Conservation (phyloP, 257 asterid species). For the Rauvolfia tetraphylla region DNA sequence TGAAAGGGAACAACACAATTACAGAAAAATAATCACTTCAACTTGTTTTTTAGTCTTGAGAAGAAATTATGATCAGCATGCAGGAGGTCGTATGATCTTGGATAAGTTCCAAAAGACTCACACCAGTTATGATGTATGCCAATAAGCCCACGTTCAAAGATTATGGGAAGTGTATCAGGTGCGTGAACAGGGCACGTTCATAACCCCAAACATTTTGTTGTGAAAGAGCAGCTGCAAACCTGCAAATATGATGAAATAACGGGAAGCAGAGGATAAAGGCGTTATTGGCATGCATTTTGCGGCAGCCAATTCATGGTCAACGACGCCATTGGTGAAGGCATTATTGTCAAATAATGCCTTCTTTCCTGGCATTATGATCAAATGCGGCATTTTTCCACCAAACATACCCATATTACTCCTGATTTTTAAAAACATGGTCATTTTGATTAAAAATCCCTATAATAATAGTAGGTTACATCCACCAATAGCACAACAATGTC, state of each 20-base stretch:
- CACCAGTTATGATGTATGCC: conserved; percentile 98
- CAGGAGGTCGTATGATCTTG: conserved; percentile 87
- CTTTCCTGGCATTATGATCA: too few relatives aligned
- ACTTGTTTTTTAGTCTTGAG: conserved; percentile 70
- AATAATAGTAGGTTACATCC: too few relatives aligned
- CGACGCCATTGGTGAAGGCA: too few relatives aligned
- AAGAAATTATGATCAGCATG: conserved; percentile 99
- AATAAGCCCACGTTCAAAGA: conserved; percentile 86
- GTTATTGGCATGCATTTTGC: too few relatives aligned
- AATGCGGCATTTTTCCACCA: too few relatives aligned
- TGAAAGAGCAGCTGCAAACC: conserved; percentile 90
- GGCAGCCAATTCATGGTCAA: too few relatives aligned
- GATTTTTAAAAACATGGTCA: too few relatives aligned
- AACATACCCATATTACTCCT: too few relatives aligned
- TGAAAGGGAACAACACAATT: too few relatives aligned
- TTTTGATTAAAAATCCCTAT: too few relatives aligned
- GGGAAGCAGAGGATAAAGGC: neutral
- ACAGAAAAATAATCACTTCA: neutral
- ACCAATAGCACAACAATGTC: too few relatives aligned
- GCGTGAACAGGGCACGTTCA: conserved; percentile 85
- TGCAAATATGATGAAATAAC: conserved; percentile 27
- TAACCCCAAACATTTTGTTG: conserved; percentile 81
- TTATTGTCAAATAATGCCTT: too few relatives aligned
- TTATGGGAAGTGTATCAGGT: conserved; percentile 83
- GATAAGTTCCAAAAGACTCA: conserved; percentile 85